These are phyloP conservation scores for Septoria linicola DNA, from an alignment of 2,329 filamentous ascomycete genomes.

Conservation along the genomic window DNA sequence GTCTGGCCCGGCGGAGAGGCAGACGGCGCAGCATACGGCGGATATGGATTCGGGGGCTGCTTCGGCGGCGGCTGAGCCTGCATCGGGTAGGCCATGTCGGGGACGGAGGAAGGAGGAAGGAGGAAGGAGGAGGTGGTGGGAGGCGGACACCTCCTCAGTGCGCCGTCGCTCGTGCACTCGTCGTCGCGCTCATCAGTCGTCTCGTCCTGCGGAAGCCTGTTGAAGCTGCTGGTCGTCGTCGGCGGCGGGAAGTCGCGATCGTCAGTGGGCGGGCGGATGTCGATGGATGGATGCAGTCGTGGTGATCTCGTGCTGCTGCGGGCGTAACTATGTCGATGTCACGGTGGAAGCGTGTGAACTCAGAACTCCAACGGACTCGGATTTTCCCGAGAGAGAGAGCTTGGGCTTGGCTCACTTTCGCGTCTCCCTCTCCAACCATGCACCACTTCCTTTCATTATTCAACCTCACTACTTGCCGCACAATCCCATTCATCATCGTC, in stretches of 20 bases:
- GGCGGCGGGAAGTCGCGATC: no score
- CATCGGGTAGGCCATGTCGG: conserved; percentile 35
- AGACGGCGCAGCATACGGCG: conserved; percentile 50
- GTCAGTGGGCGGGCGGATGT: neutral
- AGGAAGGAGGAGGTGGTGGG: no score
- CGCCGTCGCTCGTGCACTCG: conserved; percentile 3
- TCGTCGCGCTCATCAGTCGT: conserved; percentile 21
- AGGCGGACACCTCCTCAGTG: conserved; percentile 24
- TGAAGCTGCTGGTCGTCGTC: no score
- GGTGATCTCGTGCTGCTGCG: no score
- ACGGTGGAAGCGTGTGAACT: conserved; percentile 8
- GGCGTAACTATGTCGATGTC: conserved; percentile 8
- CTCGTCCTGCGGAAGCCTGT: neutral
- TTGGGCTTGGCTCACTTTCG: conserved; percentile 4
- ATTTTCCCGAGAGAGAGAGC: no score
- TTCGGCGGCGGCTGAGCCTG: conserved; percentile 34
- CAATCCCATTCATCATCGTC: neutral
- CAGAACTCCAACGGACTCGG: no score
- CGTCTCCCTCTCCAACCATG: neutral
- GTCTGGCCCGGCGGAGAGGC: conserved; percentile 37
- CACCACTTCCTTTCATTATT: neutral
- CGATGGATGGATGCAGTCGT: conserved; percentile 1
- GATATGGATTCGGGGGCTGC: conserved; percentile 31
- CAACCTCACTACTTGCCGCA: neutral
- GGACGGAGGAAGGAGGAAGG: no score